Evolutionary conservation across 768 basidiomycete genomes (phyloP).

Genomic region (Tulasnella sp.): DNA sequence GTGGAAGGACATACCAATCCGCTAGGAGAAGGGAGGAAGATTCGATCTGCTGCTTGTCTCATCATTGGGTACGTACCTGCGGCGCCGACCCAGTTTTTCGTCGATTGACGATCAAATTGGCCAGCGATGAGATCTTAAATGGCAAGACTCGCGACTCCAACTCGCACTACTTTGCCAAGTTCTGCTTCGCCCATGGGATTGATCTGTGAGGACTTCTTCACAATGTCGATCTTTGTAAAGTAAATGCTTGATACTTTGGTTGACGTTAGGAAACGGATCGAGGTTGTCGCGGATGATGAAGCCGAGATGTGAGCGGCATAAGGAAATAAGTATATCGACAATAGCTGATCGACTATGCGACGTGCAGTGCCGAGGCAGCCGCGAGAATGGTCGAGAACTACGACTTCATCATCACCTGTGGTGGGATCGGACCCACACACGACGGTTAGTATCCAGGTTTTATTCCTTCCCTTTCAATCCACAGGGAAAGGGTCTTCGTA

Average conservation of each 20-base stretch:
- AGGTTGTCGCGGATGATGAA: slow-evolving; percentile 86
- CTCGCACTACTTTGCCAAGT: slow-evolving; percentile 17
- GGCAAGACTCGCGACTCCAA: slow-evolving; percentile 17
- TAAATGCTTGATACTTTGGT: not conserved
- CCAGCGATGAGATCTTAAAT: slow-evolving; percentile 16
- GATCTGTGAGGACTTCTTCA: slow-evolving; percentile 11
- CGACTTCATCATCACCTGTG: slow-evolving; percentile 84
- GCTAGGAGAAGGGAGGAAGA: too few relatives aligned
- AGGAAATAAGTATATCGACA: not conserved
- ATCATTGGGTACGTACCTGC: too few relatives aligned
- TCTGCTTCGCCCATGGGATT: slow-evolving; percentile 17
- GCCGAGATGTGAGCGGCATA: slow-evolving; percentile 59
- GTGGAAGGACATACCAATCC: too few relatives aligned
- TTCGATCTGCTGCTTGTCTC: too few relatives aligned
- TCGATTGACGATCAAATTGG: too few relatives aligned
- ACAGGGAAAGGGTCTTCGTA: too few relatives aligned
- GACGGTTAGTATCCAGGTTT: slow-evolving; percentile 44
- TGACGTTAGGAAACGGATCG: slow-evolving; percentile 80
- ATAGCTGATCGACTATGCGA: not conserved
- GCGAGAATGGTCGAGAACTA: slow-evolving; percentile 67
- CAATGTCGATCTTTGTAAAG: too few relatives aligned
- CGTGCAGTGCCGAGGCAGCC: slow-evolving; percentile 67
- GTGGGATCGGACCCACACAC: slow-evolving; percentile 87
- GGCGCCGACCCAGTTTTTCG: too few relatives aligned
- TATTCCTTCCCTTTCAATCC: too few relatives aligned